These are phyloP conservation scores for Capsicum rhomboideum DNA, from an alignment of 257 asterid genomes.

Conservation along the genomic window DNA sequence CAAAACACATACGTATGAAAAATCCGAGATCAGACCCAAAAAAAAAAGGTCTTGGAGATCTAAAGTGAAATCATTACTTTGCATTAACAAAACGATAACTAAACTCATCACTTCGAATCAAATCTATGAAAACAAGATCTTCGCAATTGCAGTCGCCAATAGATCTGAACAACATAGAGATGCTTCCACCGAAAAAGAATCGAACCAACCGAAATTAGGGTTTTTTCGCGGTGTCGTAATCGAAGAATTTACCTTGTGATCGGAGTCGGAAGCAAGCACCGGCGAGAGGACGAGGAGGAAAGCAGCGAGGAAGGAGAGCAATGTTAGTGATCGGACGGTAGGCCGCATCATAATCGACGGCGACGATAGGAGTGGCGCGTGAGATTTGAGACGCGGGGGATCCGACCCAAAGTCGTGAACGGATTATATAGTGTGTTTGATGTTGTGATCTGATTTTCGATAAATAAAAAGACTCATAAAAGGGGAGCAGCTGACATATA, in stretches of 20 bases:
- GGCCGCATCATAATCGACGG: conserved; percentile 7
- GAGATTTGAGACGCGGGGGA: background rate
- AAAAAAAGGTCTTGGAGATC: background rate
- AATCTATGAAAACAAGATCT: background rate
- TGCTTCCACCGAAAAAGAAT: background rate
- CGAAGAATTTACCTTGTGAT: conserved; percentile 15
- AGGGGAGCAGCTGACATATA: background rate
- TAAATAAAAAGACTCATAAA: background rate
- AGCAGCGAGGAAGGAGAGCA: conserved; percentile 1
- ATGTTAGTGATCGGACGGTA: conserved; percentile 1
- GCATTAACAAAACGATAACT: background rate
- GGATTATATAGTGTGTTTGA: background rate
- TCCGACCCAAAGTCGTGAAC: background rate
- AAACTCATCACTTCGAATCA: background rate
- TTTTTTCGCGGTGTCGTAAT: background rate
- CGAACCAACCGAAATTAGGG: background rate
- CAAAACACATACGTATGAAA: background rate
- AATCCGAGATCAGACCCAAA: background rate
- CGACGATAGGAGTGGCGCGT: background rate
- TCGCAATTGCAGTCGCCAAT: background rate
- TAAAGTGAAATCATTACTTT: background rate
- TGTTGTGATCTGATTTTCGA: background rate
- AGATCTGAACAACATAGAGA: background rate
- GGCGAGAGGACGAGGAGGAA: conserved; percentile 5
- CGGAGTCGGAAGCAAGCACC: conserved; percentile 17